A percentile compares a stretch with the other conserved stretches of the same genome.
Evolutionary conservation across 305 asterid species (phyloP).

Genomic region (Fraxinus greggii): DNA sequence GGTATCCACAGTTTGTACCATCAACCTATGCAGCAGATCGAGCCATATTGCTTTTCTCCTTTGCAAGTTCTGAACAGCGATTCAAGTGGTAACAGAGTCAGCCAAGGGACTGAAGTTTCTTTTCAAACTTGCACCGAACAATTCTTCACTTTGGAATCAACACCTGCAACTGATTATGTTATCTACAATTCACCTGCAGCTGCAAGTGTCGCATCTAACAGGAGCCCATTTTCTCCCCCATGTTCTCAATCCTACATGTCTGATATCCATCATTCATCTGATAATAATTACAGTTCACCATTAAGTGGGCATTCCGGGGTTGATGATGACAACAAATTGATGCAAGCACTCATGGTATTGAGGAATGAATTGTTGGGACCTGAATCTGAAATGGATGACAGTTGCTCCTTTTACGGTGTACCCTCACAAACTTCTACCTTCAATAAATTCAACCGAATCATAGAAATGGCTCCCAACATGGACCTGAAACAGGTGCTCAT

Average conservation of each 20-base stretch:
- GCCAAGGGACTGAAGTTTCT: constrained; percentile 46
- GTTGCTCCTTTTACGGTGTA: constrained; percentile 50
- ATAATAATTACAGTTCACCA: constrained; percentile 64
- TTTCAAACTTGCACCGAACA: constrained; percentile 47
- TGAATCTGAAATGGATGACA: constrained; percentile 68
- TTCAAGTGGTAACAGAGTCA: constrained; percentile 33
- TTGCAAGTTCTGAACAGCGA: constrained; percentile 55
- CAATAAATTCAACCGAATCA: constrained; percentile 48
- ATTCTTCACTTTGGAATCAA: constrained; percentile 79
- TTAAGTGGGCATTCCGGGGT: constrained; percentile 70
- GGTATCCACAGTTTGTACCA: constrained; percentile 40
- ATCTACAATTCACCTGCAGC: constrained; percentile 60
- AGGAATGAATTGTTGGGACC: constrained; percentile 69
- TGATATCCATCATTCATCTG: constrained; percentile 56
- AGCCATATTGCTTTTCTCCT: constrained; percentile 38
- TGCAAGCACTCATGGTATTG: constrained; percentile 58
- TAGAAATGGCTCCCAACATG: constrained; percentile 67
- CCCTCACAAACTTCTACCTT: constrained; percentile 39
- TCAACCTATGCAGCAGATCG: constrained; percentile 53
- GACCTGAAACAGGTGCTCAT: constrained; percentile 60
- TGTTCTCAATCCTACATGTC: constrained; percentile 70
- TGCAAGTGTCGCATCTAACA: constrained; percentile 52
- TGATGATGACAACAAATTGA: constrained; percentile 59
- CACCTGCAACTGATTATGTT: constrained; percentile 46
- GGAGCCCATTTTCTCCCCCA: constrained; percentile 77